A percentile compares a stretch with the other conserved stretches of the same genome.
Conservation (phyloP, 164 flowering plant genomes). For the Paratinospora sagittata region DNA sequence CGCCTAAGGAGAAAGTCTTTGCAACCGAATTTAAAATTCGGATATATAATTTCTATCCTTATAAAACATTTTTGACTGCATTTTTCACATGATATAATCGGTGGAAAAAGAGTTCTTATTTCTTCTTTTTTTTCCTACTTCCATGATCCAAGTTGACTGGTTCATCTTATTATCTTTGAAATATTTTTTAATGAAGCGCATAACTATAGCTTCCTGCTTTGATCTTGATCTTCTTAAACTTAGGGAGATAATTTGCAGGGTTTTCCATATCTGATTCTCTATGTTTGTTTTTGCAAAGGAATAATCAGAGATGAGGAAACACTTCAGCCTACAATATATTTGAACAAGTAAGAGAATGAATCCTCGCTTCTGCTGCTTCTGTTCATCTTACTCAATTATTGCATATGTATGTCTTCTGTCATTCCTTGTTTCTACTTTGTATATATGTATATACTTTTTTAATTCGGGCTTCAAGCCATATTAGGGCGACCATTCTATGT, state of each 20-base stretch:
- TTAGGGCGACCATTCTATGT: no score
- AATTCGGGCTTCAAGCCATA: no score
- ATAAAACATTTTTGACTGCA: no score
- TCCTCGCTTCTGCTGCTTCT: not conserved
- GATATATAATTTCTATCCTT: no score
- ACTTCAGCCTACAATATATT: conserved; percentile 69
- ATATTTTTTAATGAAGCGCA: not conserved
- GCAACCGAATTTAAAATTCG: no score
- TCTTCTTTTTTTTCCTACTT: no score
- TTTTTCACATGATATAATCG: no score
- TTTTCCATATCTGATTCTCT: conserved; percentile 5
- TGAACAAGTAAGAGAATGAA: conserved; percentile 71
- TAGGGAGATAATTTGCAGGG: not conserved
- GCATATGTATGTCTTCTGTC: not conserved
- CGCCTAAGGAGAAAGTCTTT: no score
- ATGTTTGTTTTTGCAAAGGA: conserved; percentile 37
- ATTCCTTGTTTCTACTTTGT: not conserved
- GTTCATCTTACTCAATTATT: not conserved
- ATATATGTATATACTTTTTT: not conserved
- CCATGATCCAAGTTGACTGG: no score
- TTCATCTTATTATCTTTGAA: no score
- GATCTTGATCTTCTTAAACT: not conserved
- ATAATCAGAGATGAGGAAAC: conserved; percentile 83
- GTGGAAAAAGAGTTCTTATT: no score
- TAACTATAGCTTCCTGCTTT: not conserved